Evolutionary conservation across 2,329 filamentous ascomycete genomes (phyloP).

Genomic region (Curvularia spicifera): DNA sequence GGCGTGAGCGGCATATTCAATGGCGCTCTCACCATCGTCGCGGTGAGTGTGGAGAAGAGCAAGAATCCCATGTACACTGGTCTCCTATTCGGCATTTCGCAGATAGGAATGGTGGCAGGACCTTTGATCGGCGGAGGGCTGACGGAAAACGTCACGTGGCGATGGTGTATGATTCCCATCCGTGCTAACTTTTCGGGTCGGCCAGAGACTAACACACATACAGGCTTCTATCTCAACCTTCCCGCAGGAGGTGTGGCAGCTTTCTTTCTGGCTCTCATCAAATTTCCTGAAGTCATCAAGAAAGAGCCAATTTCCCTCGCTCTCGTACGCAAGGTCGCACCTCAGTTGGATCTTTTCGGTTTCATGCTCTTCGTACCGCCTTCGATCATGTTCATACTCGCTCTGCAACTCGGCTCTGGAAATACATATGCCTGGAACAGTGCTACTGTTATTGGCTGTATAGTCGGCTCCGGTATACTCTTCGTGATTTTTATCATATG

Average conservation of each 20-base stretch:
- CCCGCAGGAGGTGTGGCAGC: constrained; percentile 47
- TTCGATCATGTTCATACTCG: constrained; percentile 47
- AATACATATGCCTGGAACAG: constrained; percentile 45
- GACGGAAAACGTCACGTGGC: constrained; percentile 50
- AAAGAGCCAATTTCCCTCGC: constrained; percentile 19
- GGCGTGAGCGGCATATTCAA: too few species aligned
- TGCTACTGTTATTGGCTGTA: constrained; percentile 44
- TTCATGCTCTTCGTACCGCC: constrained; percentile 46
- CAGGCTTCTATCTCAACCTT: constrained; percentile 53
- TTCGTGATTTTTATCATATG: constrained; percentile 45
- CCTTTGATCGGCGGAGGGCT: constrained; percentile 54
- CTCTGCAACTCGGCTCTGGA: constrained; percentile 49
- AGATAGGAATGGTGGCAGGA: constrained; percentile 48
- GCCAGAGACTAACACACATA: neutral
- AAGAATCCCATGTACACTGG: constrained; percentile 11
- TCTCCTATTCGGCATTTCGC: constrained; percentile 37
- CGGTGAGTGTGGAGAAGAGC: neutral
- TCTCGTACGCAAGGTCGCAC: constrained; percentile 35
- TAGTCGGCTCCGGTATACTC: constrained; percentile 40
- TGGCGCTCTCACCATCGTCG: too few species aligned
- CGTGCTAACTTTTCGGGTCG: neutral
- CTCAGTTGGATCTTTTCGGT: constrained; percentile 48
- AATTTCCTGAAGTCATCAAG: constrained; percentile 28
- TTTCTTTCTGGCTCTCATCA: constrained; percentile 41
- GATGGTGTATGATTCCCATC: constrained; percentile 45